Conservation (phyloP, 331 rosid species). For the Quercus tomentella region DNA sequence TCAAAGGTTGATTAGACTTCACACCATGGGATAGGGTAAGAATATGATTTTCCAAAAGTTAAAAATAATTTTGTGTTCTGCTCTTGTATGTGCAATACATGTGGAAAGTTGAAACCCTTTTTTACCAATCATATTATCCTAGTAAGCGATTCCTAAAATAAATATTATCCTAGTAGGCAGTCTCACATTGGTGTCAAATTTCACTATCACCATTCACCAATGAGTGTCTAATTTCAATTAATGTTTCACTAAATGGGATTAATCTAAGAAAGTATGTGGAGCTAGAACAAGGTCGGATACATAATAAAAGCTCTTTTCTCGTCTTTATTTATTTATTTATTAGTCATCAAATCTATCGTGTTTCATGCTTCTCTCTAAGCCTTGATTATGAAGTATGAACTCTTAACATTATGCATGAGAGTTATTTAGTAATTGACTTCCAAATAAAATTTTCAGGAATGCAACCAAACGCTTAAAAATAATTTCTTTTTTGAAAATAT, state of each 20-base stretch:
- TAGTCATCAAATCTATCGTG: not conserved
- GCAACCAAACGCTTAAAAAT: too few species aligned
- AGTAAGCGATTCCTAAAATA: not conserved
- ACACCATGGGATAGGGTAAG: not conserved
- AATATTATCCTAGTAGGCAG: constrained; percentile 11
- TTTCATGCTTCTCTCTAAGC: constrained; percentile 6
- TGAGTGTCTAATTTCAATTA: not conserved
- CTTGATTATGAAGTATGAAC: not conserved
- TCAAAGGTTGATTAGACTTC: not conserved
- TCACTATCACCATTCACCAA: not conserved
- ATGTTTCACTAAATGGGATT: not conserved
- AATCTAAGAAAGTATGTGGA: not conserved
- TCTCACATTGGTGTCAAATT: not conserved
- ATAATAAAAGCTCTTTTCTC: not conserved
- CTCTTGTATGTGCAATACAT: too few species aligned
- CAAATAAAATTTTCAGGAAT: not conserved
- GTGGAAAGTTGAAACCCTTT: too few species aligned
- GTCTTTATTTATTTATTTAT: not conserved
- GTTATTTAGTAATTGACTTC: not conserved
- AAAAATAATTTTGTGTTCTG: too few species aligned
- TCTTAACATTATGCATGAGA: not conserved
- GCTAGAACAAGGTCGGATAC: not conserved
- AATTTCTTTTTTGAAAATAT: too few species aligned
- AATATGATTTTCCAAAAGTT: not conserved
- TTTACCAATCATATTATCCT: too few species aligned